These are phyloP conservation scores for Annulohypoxylon bovei DNA, from an alignment of 495 filamentous ascomycete genomes.

Conservation along the genomic window DNA sequence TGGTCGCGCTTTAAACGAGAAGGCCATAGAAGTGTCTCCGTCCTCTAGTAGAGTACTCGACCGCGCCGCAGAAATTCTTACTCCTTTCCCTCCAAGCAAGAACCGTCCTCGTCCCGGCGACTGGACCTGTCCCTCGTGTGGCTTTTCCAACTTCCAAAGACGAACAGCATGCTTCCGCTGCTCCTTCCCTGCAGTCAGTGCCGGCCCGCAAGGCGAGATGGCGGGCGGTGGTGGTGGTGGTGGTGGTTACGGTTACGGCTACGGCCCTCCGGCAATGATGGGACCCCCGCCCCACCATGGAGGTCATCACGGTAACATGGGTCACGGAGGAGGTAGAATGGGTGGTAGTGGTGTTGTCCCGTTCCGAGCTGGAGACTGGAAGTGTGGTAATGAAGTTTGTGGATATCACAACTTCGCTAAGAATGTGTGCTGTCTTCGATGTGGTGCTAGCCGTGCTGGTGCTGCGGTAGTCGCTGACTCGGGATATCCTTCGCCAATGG, in stretches of 20 bases:
- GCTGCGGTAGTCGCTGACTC: constrained; percentile 95
- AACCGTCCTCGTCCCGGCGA: constrained; percentile 96
- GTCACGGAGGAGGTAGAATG: constrained; percentile 75
- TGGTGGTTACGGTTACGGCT: constrained; percentile 76
- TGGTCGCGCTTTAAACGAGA: constrained; percentile 95
- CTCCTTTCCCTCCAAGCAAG: constrained; percentile 97
- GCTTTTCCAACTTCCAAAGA: constrained; percentile 94
- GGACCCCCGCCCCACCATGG: constrained; percentile 83
- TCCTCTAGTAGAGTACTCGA: constrained; percentile 96
- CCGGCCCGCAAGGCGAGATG: constrained; percentile 75
- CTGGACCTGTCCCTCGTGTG: constrained; percentile 97
- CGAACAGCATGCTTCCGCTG: constrained; percentile 98
- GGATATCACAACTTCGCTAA: constrained; percentile 99
- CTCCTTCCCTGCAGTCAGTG: constrained; percentile 91
- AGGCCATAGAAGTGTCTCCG: constrained; percentile 97
- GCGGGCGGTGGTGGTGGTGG: no score
- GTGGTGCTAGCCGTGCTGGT: constrained; percentile 91
- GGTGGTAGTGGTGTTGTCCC: constrained; percentile 89
- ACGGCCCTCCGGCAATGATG: constrained; percentile 78
- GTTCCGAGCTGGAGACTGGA: constrained; percentile 98
- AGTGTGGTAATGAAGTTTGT: constrained; percentile 97
- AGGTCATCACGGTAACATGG: constrained; percentile 77
- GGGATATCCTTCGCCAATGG: constrained; percentile 90
- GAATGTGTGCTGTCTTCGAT: constrained; percentile 96
- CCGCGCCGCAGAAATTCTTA: constrained; percentile 92